Percentiles rank a stretch among this genome's conserved stretches.
These are phyloP conservation scores for Colletotrichum noveboracense DNA, from an alignment of 2,329 filamentous ascomycete species.

Conservation along the genomic window DNA sequence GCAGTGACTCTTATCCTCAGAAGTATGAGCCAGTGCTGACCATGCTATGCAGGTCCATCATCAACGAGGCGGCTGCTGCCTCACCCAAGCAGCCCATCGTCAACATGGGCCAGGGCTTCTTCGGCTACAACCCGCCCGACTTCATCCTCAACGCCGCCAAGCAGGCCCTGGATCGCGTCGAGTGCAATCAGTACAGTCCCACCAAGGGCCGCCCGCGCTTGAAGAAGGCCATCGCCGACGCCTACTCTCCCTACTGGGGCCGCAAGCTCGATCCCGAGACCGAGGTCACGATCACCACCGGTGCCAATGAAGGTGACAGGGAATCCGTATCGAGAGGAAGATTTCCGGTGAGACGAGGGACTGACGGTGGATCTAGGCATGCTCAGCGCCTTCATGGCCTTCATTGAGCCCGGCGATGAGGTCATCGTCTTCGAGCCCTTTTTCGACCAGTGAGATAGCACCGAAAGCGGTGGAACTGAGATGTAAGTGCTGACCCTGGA, in stretches of 20 bases:
- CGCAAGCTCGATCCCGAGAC: constrained; percentile 83
- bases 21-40: neutral
- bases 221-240: constrained; percentile 90
- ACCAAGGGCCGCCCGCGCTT: constrained; percentile 91
- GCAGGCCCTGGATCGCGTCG: constrained; percentile 84
- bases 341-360: neutral
- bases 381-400: constrained; percentile 97
- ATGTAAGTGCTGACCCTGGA: neutral
- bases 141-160: constrained; percentile 95
- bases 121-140: constrained; percentile 90
- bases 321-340: constrained; percentile 29
- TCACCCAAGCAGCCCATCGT: constrained; percentile 69
- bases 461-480: too few species aligned
- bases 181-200: constrained; percentile 98
- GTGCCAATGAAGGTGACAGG: constrained; percentile 74
- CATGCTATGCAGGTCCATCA: constrained; percentile 64
- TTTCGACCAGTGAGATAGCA: constrained; percentile 79
- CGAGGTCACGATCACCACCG: constrained; percentile 93
- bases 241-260: constrained; percentile 90
- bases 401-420: constrained; percentile 92
- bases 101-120: constrained; percentile 74
- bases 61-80: constrained; percentile 69
- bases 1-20: neutral
- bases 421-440: constrained; percentile 99
- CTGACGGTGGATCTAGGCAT: constrained; percentile 62